A percentile compares a stretch with the other conserved stretches of the same genome.
Conservation (phyloP, 768 basidiomycete species). For the Artomyces pyxidatus region DNA sequence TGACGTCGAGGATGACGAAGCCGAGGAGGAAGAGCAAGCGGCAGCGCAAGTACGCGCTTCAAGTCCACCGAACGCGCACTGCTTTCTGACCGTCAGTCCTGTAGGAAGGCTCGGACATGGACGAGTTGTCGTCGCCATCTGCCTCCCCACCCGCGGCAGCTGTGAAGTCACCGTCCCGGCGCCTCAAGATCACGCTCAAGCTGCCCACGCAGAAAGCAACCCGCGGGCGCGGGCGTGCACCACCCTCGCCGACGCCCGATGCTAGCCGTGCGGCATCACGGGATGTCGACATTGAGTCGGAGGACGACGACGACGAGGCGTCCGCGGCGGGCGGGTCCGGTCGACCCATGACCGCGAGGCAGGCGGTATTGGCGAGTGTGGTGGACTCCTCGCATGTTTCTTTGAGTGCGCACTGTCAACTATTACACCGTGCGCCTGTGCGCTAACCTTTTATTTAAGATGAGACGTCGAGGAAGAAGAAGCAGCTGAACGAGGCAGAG, state of each 20-base stretch:
- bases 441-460: conserved; percentile 9
- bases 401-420: conserved; percentile 32
- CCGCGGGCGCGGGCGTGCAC: conserved; percentile 15
- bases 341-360: conserved; percentile 36
- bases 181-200: conserved; percentile 57
- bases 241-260: conserved; percentile 19
- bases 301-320: conserved; percentile 25
- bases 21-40: conserved; percentile 30
- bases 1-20: conserved; percentile 29
- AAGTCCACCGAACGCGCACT: not conserved
- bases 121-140: conserved; percentile 15
- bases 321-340: conserved; percentile 20
- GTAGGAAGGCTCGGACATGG: conserved; percentile 9
- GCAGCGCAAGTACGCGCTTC: conserved; percentile 10
- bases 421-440: not conserved
- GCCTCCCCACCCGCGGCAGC: conserved; percentile 14
- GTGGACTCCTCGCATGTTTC: conserved; percentile 65
- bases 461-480: conserved; percentile 43
- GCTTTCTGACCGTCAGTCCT: not conserved
- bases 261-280: not conserved
- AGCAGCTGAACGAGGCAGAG: conserved; percentile 63
- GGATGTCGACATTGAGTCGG: conserved; percentile 37
- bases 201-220: conserved; percentile 29
- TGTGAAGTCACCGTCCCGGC: conserved; percentile 21
- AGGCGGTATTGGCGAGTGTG: conserved; percentile 65